These are phyloP conservation scores for Dacryopinax primogenitus DNA, from an alignment of 768 basidiomycete species.

Conservation along the genomic window DNA sequence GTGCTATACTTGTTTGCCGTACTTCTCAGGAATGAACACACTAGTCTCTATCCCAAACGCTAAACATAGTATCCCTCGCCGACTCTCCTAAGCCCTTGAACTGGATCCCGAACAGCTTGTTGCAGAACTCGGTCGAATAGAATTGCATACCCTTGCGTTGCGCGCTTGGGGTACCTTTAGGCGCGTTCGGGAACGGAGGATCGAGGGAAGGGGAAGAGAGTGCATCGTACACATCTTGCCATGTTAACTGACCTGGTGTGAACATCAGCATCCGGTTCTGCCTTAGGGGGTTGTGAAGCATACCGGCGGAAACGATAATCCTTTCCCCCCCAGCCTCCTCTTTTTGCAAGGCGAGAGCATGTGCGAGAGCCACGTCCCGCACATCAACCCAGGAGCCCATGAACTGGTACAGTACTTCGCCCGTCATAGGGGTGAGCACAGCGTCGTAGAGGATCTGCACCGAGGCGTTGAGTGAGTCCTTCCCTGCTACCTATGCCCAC, in stretches of 20 bases:
- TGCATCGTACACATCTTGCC: background rate
- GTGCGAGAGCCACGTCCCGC: conserved; percentile 27
- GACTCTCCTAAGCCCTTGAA: background rate
- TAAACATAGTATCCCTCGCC: background rate
- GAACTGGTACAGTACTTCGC: background rate
- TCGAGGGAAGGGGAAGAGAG: background rate
- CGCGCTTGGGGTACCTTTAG: background rate
- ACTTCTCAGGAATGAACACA: too few species aligned
- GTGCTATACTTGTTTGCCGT: too few species aligned
- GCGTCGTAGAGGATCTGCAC: background rate
- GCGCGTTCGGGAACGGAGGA: background rate
- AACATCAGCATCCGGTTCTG: background rate
- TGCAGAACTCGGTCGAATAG: background rate
- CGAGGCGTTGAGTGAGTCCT: background rate
- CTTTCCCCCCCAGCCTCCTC: conserved; percentile 18
- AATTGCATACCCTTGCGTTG: background rate
- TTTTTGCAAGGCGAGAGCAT: conserved; percentile 23
- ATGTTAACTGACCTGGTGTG: background rate
- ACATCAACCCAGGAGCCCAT: conserved; percentile 28
- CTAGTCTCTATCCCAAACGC: background rate
- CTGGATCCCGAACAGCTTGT: background rate
- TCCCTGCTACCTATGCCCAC: background rate
- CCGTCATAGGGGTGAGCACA: background rate
- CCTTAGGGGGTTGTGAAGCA: background rate
- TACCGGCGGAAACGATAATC: conserved; percentile 12